Evolutionary conservation across 495 filamentous ascomycete genomes (phyloP).

Genomic region (Diplogelasinospora grovesii): DNA sequence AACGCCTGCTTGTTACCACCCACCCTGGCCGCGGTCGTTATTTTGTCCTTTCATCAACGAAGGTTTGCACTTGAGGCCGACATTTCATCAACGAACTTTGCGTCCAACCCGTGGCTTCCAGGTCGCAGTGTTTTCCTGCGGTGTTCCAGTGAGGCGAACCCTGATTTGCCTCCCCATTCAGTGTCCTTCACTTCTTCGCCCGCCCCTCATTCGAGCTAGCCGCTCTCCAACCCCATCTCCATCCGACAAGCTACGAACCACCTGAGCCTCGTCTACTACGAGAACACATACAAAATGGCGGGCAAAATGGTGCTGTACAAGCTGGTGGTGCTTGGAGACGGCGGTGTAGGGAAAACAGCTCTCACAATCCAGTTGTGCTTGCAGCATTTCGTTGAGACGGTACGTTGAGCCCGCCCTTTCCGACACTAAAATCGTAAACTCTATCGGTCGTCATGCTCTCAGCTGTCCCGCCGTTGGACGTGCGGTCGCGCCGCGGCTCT

Average conservation of each 20-base stretch:
- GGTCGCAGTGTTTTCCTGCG: too few species aligned
- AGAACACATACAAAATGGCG: slow-evolving; percentile 39
- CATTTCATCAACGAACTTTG: too few species aligned
- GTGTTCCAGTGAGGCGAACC: too few species aligned
- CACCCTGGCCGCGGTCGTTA: neutral
- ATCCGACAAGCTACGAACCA: slow-evolving; percentile 4
- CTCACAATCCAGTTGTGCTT: slow-evolving; percentile 88
- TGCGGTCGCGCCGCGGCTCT: slow-evolving; percentile 1
- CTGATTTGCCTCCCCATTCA: neutral
- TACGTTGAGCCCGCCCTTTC: slow-evolving; percentile 22
- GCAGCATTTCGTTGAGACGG: slow-evolving; percentile 55
- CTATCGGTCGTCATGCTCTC: too few species aligned
- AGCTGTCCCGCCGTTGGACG: too few species aligned
- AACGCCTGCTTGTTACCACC: neutral
- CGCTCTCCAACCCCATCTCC: slow-evolving; percentile 6
- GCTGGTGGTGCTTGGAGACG: slow-evolving; percentile 85
- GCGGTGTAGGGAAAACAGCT: slow-evolving; percentile 87
- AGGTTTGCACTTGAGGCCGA: too few species aligned
- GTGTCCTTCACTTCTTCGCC: slow-evolving; percentile 1
- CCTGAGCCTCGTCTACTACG: slow-evolving; percentile 6
- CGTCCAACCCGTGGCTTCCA: too few species aligned
- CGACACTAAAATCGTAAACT: too few species aligned
- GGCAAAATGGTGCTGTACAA: slow-evolving; percentile 95
- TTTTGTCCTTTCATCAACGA: slow-evolving; percentile 1
- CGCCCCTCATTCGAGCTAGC: slow-evolving; percentile 9